These are phyloP conservation scores for Escallonia rubra DNA, from an alignment of 129 eudicot genomes.

Conservation along the genomic window DNA sequence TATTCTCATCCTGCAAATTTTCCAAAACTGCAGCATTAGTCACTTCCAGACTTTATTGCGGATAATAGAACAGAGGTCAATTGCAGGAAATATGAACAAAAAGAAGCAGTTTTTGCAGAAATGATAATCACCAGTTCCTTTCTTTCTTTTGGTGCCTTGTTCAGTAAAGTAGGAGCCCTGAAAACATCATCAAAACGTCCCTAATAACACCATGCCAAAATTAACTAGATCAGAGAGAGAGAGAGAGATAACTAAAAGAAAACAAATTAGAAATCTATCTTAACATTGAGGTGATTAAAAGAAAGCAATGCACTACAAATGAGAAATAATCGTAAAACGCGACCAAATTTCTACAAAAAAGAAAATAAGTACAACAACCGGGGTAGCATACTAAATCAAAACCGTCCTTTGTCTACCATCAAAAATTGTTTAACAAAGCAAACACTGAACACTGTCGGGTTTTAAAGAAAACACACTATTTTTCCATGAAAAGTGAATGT, in stretches of 20 bases:
- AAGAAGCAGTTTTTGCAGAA: background rate
- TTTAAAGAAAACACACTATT: too few species aligned
- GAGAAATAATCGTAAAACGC: background rate
- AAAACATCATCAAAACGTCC: conserved; percentile 77
- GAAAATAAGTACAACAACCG: too few species aligned
- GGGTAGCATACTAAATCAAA: too few species aligned
- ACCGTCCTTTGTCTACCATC: too few species aligned
- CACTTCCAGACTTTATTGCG: background rate
- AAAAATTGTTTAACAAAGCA: too few species aligned
- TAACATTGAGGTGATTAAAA: background rate
- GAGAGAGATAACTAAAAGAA: background rate
- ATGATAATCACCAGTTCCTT: conserved; percentile 63
- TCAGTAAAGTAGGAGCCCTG: conserved; percentile 54
- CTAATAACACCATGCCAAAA: conserved; percentile 20
- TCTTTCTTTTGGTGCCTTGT: conserved; percentile 64
- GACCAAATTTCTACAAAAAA: too few species aligned
- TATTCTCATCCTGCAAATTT: conserved; percentile 75
- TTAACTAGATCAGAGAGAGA: conserved; percentile 14
- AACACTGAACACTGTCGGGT: too few species aligned
- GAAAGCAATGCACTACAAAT: background rate
- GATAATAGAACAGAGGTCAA: background rate
- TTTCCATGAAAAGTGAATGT: too few species aligned
- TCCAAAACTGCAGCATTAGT: background rate
- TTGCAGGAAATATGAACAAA: background rate
- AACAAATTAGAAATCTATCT: background rate